Percentiles rank a stretch among this genome's conserved stretches.
Conservation (phyloP, 164 flowering plant genomes). For the Dillenia suffruticosa region DNA sequence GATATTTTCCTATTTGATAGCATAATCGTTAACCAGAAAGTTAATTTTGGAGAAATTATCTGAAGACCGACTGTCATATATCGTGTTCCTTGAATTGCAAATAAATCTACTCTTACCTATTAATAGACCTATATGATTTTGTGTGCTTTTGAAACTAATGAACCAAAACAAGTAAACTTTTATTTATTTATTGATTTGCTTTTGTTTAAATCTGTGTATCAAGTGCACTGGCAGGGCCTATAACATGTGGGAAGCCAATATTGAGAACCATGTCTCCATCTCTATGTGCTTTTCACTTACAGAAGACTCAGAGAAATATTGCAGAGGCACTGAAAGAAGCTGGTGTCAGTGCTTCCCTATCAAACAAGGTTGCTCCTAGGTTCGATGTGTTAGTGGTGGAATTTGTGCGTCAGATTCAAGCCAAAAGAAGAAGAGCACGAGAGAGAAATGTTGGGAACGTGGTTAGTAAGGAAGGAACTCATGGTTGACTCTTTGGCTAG, state of each 20-base stretch:
- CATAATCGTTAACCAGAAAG: too few relatives aligned
- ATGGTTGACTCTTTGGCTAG: too few relatives aligned
- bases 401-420: conserved; percentile 64
- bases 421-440: conserved; percentile 49
- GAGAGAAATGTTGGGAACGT: conserved; percentile 12
- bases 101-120: too few relatives aligned
- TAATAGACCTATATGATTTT: too few relatives aligned
- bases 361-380: conserved; percentile 61
- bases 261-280: conserved; percentile 53
- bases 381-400: conserved; percentile 68
- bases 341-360: conserved; percentile 56
- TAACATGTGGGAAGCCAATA: conserved; percentile 63
- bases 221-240: conserved; percentile 54
- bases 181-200: too few relatives aligned
- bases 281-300: conserved; percentile 51
- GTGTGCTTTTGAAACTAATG: too few relatives aligned
- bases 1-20: too few relatives aligned
- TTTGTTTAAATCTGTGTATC: too few relatives aligned
- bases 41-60: too few relatives aligned
- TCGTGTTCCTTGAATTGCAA: too few relatives aligned
- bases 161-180: too few relatives aligned
- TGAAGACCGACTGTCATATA: too few relatives aligned
- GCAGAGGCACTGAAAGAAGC: conserved; percentile 60
- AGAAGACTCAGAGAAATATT: conserved; percentile 50
- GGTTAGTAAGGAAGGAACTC: conserved; percentile 30